A percentile compares a stretch with the other conserved stretches of the same genome.
phyloP scores from a whole-genome alignment of 257 asterid species.

The Ilex asprella region DNA sequence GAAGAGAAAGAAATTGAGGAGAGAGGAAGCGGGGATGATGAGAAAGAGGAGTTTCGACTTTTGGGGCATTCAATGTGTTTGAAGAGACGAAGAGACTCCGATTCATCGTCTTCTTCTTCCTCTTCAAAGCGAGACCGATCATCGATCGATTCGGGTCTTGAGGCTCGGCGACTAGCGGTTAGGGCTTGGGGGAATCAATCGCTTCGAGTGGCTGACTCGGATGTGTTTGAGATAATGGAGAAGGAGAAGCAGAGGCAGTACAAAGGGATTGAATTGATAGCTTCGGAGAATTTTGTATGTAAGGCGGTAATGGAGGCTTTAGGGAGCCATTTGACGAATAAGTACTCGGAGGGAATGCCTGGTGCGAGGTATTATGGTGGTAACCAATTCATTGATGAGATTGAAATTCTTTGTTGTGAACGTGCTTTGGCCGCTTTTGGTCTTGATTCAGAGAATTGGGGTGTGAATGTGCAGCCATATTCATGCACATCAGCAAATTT shows the following conservation, averaged over 20 bases:
- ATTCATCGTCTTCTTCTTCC: slow-evolving; percentile 35
- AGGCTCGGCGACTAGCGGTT: slow-evolving; percentile 43
- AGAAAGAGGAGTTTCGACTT: slow-evolving; percentile 46
- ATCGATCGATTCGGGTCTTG: slow-evolving; percentile 28
- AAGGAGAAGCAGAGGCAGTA: slow-evolving; percentile 81
- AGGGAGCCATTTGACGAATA: slow-evolving; percentile 83
- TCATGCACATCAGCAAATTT: slow-evolving; percentile 85
- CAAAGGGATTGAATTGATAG: slow-evolving; percentile 76
- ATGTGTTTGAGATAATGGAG: slow-evolving; percentile 59
- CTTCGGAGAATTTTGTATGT: slow-evolving; percentile 83
- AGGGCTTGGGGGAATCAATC: slow-evolving; percentile 86
- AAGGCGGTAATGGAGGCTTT: slow-evolving; percentile 79
- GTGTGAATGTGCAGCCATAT: slow-evolving; percentile 89
- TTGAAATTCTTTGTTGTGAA: slow-evolving; percentile 59
- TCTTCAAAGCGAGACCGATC: slow-evolving; percentile 9
- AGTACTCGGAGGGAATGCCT: slow-evolving; percentile 81
- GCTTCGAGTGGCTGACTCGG: slow-evolving; percentile 60
- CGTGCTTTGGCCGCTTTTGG: slow-evolving; percentile 81
- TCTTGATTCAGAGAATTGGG: slow-evolving; percentile 71
- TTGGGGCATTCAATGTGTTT: slow-evolving; percentile 66
- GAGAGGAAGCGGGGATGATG: slow-evolving; percentile 31
- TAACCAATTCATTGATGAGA: slow-evolving; percentile 77
- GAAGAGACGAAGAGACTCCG: slow-evolving; percentile 56
- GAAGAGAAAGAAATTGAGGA: slow-evolving; percentile 24
- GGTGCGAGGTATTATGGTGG: slow-evolving; percentile 85